Percentiles rank a stretch among this genome's conserved stretches.
Conservation (phyloP, 345 rosid genomes). For the Excoecaria agallocha region DNA sequence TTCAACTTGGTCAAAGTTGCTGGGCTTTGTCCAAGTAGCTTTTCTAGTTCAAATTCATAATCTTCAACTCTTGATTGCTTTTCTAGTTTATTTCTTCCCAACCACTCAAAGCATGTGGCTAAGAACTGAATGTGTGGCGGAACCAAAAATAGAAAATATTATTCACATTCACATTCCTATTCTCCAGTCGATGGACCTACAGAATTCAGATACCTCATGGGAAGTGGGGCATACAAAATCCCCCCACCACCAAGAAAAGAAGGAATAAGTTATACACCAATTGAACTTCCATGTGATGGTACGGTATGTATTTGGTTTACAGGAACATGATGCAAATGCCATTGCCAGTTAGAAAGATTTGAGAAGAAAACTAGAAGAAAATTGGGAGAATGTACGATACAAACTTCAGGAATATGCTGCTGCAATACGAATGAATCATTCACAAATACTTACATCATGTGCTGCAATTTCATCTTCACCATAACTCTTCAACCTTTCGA, state of each 20-base stretch:
- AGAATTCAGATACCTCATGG: not conserved
- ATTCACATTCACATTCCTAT: not conserved
- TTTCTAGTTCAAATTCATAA: not conserved
- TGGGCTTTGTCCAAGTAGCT: not conserved
- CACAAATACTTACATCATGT: conserved; percentile 44
- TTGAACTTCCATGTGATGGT: conserved; percentile 1
- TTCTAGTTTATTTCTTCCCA: not conserved
- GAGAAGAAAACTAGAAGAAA: not conserved
- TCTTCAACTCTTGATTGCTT: not conserved
- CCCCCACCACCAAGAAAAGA: not conserved
- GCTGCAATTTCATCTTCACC: conserved; percentile 39
- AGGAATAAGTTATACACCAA: not conserved
- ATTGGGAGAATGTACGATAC: not conserved
- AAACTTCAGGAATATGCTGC: not conserved
- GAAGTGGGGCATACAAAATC: not conserved
- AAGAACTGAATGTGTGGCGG: not conserved
- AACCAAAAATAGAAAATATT: not conserved
- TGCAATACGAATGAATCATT: not conserved
- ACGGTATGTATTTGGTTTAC: not conserved
- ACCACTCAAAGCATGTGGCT: not conserved
- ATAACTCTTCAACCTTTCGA: conserved; percentile 73
- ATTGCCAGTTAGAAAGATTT: not conserved
- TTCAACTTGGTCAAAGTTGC: not conserved
- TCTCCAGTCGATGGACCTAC: not conserved
- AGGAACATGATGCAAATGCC: not conserved